phyloP scores from a whole-genome alignment of 1,284 basidiomycete species.

The Puccinia novopanici region DNA sequence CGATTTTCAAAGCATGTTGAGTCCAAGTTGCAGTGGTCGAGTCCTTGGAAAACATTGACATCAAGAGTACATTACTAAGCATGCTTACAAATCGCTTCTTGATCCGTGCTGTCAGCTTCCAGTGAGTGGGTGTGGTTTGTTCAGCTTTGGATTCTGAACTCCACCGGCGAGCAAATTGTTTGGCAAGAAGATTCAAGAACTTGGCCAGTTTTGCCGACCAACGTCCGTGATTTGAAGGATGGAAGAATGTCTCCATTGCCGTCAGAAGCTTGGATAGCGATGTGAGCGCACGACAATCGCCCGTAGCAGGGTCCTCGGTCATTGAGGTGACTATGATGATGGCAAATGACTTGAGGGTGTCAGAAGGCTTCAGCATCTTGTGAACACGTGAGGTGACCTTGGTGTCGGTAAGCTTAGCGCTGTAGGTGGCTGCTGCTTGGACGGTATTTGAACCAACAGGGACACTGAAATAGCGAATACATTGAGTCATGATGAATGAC shows the following conservation, averaged over 20 bases:
- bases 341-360: constrained; percentile 74
- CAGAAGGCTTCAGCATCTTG: constrained; percentile 75
- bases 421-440: constrained; percentile 66
- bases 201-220: constrained; percentile 64
- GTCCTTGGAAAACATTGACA: constrained; percentile 92
- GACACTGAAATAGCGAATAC: constrained; percentile 74
- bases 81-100: constrained; percentile 78
- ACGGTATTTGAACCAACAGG: constrained; percentile 56
- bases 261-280: constrained; percentile 84
- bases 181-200: constrained; percentile 77
- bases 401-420: constrained; percentile 62
- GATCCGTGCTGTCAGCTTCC: constrained; percentile 79
- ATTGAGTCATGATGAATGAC: constrained; percentile 80
- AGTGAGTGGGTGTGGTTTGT: constrained; percentile 76
- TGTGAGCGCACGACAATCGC: constrained; percentile 68
- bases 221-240: constrained; percentile 66
- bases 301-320: constrained; percentile 72
- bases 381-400: constrained; percentile 68
- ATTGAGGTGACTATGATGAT: constrained; percentile 89
- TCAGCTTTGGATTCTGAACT: constrained; percentile 76
- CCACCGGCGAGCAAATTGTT: constrained; percentile 80
- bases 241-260: constrained; percentile 89
- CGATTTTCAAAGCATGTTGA: constrained; percentile 70
- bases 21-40: constrained; percentile 66
- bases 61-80: constrained; percentile 81